A percentile compares a stretch with the other conserved stretches of the same genome.
Conservation (phyloP, 2,329 filamentous ascomycete genomes). For the Alternaria rosae region DNA sequence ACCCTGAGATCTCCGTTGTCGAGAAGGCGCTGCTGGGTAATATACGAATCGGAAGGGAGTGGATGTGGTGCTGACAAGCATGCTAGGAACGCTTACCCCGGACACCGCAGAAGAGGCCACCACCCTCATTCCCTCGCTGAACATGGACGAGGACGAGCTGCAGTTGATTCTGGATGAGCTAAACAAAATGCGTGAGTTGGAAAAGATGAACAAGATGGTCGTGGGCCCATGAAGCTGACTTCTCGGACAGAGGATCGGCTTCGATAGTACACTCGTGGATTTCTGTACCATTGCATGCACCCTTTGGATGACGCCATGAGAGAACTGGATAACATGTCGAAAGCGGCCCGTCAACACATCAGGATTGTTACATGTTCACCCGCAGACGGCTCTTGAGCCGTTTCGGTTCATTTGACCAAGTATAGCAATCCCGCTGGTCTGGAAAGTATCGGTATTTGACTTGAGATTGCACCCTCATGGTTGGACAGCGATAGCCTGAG, state of each 20-base stretch:
- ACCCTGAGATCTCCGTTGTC: slow-evolving; percentile 84
- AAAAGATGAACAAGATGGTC: not conserved
- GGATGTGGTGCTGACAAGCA: slow-evolving; percentile 17
- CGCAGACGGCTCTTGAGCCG: not conserved
- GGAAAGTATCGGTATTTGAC: not conserved
- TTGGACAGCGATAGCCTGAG: not conserved
- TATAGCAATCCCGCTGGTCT: not conserved
- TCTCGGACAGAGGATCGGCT: slow-evolving; percentile 36
- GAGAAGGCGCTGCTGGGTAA: slow-evolving; percentile 87
- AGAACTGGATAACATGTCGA: not conserved
- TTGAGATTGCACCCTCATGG: not conserved
- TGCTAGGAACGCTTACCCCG: slow-evolving; percentile 84
- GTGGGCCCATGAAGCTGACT: slow-evolving; percentile 23
- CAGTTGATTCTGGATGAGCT: slow-evolving; percentile 90
- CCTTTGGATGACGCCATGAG: not conserved
- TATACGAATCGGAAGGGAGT: slow-evolving; percentile 29
- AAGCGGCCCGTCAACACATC: not conserved
- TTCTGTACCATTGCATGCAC: not conserved
- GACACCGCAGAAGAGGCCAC: slow-evolving; percentile 95
- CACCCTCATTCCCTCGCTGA: slow-evolving; percentile 90
- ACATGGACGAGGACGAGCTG: slow-evolving; percentile 88
- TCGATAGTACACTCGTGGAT: slow-evolving; percentile 17
- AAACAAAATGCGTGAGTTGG: slow-evolving; percentile 71
- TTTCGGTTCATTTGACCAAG: not conserved
- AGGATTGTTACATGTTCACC: not conserved